These are phyloP conservation scores for Circinella umbellata DNA, from an alignment of 371 early-diverging fungal genomes.

Conservation along the genomic window DNA sequence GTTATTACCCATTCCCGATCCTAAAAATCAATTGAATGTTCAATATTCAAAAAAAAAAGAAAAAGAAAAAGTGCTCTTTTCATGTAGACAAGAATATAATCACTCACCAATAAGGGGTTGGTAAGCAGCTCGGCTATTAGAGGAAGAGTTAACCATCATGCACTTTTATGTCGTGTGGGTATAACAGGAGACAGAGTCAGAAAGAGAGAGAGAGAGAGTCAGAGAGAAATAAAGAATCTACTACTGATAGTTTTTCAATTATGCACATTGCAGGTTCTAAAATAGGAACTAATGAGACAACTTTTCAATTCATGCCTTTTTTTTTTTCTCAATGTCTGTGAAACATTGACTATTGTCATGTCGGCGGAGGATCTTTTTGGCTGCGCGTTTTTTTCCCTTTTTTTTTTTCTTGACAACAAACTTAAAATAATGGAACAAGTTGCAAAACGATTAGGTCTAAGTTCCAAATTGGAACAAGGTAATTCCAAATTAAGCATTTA, in stretches of 20 bases:
- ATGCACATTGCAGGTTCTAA: no score
- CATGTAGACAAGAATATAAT: background rate
- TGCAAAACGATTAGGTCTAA: conserved; percentile 18
- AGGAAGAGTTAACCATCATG: background rate
- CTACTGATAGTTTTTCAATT: no score
- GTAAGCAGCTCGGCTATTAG: conserved; percentile 36
- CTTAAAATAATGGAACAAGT: conserved; percentile 18
- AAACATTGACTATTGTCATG: no score
- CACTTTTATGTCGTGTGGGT: background rate
- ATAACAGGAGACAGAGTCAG: no score
- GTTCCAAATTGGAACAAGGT: conserved; percentile 21
- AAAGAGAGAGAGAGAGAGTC: no score
- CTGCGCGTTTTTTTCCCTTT: background rate
- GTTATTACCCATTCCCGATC: background rate
- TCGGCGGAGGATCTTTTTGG: no score
- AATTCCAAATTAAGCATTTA: background rate
- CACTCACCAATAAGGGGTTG: conserved; percentile 7
- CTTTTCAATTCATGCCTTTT: no score
- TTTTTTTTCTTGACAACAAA: no score
- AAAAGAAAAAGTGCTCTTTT: background rate
- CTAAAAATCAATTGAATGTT: background rate
- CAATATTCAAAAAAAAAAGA: background rate
- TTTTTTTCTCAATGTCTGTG: no score
- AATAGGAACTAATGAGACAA: no score
- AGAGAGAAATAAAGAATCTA: no score